phyloP scores from a whole-genome alignment of 768 basidiomycete species.

The Tricholoma sp. region DNA sequence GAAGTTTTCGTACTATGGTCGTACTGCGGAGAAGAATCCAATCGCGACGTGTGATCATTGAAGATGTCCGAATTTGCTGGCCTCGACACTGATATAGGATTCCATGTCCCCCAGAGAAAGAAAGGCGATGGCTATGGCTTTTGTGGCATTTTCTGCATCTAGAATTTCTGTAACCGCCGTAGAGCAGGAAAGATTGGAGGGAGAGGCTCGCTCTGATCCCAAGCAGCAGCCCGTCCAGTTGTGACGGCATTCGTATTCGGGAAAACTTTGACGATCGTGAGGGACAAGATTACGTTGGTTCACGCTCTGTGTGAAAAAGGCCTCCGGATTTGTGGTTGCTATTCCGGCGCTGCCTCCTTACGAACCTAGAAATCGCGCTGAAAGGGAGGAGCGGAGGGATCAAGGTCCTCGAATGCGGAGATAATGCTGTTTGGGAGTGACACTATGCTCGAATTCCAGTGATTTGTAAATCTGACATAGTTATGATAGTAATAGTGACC shows the following conservation, averaged over 20 bases:
- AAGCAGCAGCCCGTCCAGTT: no score
- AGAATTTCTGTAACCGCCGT: slow-evolving; percentile 3
- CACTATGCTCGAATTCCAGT: slow-evolving; percentile 72
- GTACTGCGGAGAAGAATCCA: neutral
- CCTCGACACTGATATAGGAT: neutral
- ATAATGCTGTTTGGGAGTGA: slow-evolving; percentile 79
- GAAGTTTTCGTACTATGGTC: slow-evolving; percentile 1
- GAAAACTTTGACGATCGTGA: no score
- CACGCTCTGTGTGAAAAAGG: no score
- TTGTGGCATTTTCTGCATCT: neutral
- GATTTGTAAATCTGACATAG: slow-evolving; percentile 14
- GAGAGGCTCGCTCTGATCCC: neutral
- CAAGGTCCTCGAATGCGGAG: slow-evolving; percentile 68
- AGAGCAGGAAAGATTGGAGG: slow-evolving; percentile 10
- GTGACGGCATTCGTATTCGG: no score
- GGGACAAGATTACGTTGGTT: no score
- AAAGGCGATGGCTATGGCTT: neutral
- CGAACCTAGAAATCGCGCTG: slow-evolving; percentile 79
- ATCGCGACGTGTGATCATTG: no score
- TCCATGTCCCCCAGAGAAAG: slow-evolving; percentile 4
- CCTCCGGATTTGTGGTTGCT: no score
- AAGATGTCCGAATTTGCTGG: neutral
- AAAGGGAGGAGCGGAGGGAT: slow-evolving; percentile 69
- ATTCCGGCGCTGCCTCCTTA: slow-evolving; percentile 73
- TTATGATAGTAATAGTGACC: no score